These are phyloP conservation scores for Lanmaoa rubissima DNA, from an alignment of 768 basidiomycete genomes.

Conservation along the genomic window DNA sequence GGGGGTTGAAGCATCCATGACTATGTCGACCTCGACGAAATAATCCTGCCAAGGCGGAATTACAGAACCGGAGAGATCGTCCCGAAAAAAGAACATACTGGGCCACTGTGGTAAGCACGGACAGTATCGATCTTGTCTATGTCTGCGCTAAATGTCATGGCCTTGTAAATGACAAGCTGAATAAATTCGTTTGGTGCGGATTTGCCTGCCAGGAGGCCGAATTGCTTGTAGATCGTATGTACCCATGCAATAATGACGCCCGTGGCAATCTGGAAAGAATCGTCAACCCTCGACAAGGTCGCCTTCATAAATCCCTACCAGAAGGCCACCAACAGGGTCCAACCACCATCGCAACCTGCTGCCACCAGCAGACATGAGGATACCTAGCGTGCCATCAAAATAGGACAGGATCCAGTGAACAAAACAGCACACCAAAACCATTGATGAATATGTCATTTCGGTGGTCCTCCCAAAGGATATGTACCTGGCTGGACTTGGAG, in stretches of 20 bases:
- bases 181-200: constrained; percentile 89
- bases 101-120: constrained; percentile 89
- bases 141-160: constrained; percentile 79
- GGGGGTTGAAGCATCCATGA: constrained; percentile 86
- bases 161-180: constrained; percentile 90
- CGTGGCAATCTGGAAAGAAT: constrained; percentile 56
- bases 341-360: constrained; percentile 82
- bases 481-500: constrained; percentile 84
- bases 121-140: constrained; percentile 90
- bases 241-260: constrained; percentile 80
- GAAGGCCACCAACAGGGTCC: constrained; percentile 75
- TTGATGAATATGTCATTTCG: constrained; percentile 91
- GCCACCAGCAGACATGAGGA: constrained; percentile 81
- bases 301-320: constrained; percentile 45
- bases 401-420: not conserved
- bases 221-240: constrained; percentile 74
- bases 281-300: not conserved
- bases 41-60: constrained; percentile 54
- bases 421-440: constrained; percentile 52
- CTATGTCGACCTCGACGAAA: constrained; percentile 94
- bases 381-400: constrained; percentile 43
- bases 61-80: not conserved
- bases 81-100: constrained; percentile 40
- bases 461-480: constrained; percentile 96
- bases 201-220: constrained; percentile 86